Percentiles rank a stretch among this genome's conserved stretches.
These are phyloP conservation scores for Ophiocordyceps polyrhachis-furcata DNA, from an alignment of 2,329 filamentous ascomycete species.

Conservation along the genomic window DNA sequence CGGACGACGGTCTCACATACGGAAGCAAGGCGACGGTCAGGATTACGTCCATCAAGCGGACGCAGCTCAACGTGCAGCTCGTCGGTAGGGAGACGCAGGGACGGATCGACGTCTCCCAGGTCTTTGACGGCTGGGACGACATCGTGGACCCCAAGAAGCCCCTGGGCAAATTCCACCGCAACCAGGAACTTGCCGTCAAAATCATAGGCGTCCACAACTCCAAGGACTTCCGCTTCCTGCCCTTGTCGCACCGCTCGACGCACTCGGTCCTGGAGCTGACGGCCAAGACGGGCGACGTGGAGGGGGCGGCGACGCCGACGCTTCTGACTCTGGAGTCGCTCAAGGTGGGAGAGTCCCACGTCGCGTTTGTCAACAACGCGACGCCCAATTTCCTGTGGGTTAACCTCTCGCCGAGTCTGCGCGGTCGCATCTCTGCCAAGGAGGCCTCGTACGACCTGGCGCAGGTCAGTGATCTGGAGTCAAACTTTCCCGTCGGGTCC, in stretches of 20 bases:
- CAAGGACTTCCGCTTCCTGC: constrained; percentile 75
- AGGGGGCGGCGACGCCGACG: constrained; percentile 20
- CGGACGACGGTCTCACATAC: constrained; percentile 53
- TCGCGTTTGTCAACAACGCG: constrained; percentile 86
- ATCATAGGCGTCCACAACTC: constrained; percentile 81
- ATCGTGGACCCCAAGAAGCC: constrained; percentile 70
- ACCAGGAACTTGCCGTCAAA: constrained; percentile 54
- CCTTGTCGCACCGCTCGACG: constrained; percentile 67
- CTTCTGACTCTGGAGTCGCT: constrained; percentile 56
- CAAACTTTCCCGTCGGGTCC: constrained; percentile 78
- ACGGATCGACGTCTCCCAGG: constrained; percentile 80
- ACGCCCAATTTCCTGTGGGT: constrained; percentile 70
- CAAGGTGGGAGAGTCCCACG: constrained; percentile 47
- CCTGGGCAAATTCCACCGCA: constrained; percentile 49
- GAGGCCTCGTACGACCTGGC: constrained; percentile 80
- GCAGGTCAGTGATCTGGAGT: constrained; percentile 52
- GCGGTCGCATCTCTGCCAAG: constrained; percentile 64
- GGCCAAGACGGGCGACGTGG: constrained; percentile 50
- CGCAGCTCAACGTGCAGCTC: constrained; percentile 79
- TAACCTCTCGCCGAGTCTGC: constrained; percentile 72
- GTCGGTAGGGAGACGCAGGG: constrained; percentile 59
- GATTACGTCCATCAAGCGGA: constrained; percentile 71
- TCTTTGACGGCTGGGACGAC: constrained; percentile 76
- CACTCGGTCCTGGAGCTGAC: constrained; percentile 80
- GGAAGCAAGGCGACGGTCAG: constrained; percentile 60